These are phyloP conservation scores for Jaapia argillacea DNA, from an alignment of 768 basidiomycete species.

Conservation along the genomic window DNA sequence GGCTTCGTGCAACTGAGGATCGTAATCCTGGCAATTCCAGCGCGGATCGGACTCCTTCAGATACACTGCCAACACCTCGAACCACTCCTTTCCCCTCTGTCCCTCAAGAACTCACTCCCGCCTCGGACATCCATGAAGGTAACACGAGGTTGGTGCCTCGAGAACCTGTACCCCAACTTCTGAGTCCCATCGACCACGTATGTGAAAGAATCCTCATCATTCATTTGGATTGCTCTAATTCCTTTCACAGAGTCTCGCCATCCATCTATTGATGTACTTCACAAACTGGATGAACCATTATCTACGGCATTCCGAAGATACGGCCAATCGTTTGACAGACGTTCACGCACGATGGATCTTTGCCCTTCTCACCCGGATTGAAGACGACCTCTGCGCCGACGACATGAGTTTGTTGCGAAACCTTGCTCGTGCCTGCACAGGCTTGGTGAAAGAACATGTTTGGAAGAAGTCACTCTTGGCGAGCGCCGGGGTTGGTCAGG, in stretches of 20 bases:
- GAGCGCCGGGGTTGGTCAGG: constrained; percentile 6
- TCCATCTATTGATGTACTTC: constrained; percentile 80
- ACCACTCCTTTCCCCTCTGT: constrained; percentile 21
- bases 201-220: constrained; percentile 11
- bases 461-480: constrained; percentile 5
- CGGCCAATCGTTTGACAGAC: constrained; percentile 34
- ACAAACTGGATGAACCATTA: constrained; percentile 68
- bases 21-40: too few species aligned
- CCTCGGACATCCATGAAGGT: too few species aligned
- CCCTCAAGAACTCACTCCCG: constrained; percentile 6
- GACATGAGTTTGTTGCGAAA: constrained; percentile 71
- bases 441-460: constrained; percentile 31
- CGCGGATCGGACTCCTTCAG: constrained; percentile 18
- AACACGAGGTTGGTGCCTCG: not conserved
- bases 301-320: constrained; percentile 31
- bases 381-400: constrained; percentile 60
- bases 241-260: constrained; percentile 42
- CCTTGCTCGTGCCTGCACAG: constrained; percentile 62
- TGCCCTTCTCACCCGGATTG: constrained; percentile 56
- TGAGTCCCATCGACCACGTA: constrained; percentile 63
- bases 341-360: constrained; percentile 75
- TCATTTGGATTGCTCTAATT: constrained; percentile 6
- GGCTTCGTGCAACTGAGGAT: too few species aligned
- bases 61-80: constrained; percentile 31
- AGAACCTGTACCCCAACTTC: constrained; percentile 42